Evolutionary conservation across 345 rosid species (phyloP), one percentile per base, ranked within the genome.

Genomic region (Rubroshorea leprosula): DNA sequence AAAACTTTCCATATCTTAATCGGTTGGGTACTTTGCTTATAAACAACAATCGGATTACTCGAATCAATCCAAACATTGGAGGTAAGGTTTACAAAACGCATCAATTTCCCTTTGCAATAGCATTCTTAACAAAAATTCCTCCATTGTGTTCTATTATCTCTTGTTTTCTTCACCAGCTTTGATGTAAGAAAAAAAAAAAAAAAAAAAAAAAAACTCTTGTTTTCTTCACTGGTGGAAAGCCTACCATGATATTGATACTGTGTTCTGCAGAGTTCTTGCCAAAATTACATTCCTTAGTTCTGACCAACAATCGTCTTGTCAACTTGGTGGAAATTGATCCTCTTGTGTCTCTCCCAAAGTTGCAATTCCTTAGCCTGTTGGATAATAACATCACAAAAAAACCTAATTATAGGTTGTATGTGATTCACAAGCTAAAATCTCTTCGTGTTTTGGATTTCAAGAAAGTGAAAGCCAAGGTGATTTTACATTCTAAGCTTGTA

Each of bases 301-400:
- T 94, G 55, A 90, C 97, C 29, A 94, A 94, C 68, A 94, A 94
- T 67, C 80, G 99, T 80, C 90, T 94, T 63, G 99, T 94, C 72
- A 94, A 94, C 81, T 78, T 94, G 76, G 89, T 74, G 63, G 99
- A 94, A 78, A 90, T 94, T 62, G 99, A 94, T 70, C 97, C 99
- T 62, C 86, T 94, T 43, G 71, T 86, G 38, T 90, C 99, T 31
- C 76, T 94, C 27, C 80, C 86, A 15, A 87, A 84, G 80, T 88
- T 94, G 74, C 96, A 81, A 68, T 80, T 80, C 76, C 96, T 94
- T 55, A 86, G 90, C 69, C 80, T 94, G 20, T 74, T 94, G 86
- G 97, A 94, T 72, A 94, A 90, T 60, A 94, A 76, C 62, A 78
- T 94, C 69, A 90, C 96, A 20, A 94, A 94, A 52, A 85, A 86